Conservation (phyloP, 1,284 basidiomycete species). For the Meira nashicola region DNA sequence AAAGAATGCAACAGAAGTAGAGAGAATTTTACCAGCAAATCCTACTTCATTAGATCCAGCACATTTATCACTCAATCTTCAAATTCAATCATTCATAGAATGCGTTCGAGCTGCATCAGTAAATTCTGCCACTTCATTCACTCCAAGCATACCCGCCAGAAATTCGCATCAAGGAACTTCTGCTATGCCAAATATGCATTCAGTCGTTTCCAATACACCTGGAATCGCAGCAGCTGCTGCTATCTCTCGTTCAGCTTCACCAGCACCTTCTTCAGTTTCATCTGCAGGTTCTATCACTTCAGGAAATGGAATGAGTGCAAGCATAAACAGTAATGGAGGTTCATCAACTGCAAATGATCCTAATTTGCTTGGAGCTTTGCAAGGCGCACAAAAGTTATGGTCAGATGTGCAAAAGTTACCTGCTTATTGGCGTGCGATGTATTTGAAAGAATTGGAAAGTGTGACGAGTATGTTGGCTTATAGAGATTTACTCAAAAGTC, state of each 20-base stretch:
- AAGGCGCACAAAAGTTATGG: constrained; percentile 33
- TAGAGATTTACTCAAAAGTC: constrained; percentile 65
- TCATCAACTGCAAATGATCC: constrained; percentile 22
- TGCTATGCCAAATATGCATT: not conserved
- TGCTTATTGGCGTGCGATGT: constrained; percentile 55
- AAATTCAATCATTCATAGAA: constrained; percentile 76
- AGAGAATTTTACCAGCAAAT: constrained; percentile 26
- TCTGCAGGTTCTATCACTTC: constrained; percentile 15
- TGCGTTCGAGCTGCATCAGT: constrained; percentile 59
- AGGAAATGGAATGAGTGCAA: constrained; percentile 27
- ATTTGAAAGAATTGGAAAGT: constrained; percentile 65
- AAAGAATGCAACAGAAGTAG: constrained; percentile 14
- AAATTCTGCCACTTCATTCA: not conserved
- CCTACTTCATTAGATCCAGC: constrained; percentile 60
- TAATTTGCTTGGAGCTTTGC: constrained; percentile 31
- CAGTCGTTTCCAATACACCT: not conserved
- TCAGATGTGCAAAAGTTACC: constrained; percentile 36
- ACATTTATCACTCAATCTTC: constrained; percentile 73
- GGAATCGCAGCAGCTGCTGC: constrained; percentile 4
- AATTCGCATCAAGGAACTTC: not conserved
- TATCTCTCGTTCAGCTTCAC: constrained; percentile 23
- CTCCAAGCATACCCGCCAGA: not conserved
- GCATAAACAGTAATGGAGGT: constrained; percentile 20
- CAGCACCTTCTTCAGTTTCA: constrained; percentile 24
- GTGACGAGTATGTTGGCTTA: constrained; percentile 75